Evolutionary conservation across 371 early-diverging fungal species (phyloP).

Genomic region (Actinomucor elegans): DNA sequence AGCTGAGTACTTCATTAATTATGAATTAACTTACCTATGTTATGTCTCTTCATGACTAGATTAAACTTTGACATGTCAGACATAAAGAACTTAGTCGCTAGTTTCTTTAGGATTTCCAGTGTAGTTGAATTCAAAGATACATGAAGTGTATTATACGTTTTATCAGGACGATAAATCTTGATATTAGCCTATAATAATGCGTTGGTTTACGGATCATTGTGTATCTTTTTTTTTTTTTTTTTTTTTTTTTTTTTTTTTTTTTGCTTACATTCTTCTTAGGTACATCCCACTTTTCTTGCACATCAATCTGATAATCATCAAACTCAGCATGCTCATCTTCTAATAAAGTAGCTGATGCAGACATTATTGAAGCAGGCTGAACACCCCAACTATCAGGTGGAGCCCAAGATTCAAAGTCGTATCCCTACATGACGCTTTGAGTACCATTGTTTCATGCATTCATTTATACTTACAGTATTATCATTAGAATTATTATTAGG

Average conservation of each 20-base stretch:
- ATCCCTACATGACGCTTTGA: no score
- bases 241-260: no score
- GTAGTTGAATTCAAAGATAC: constrained; percentile 70
- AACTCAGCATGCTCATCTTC: constrained; percentile 47
- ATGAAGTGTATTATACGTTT: constrained; percentile 75
- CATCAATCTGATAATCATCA: constrained; percentile 43
- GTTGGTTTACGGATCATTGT: no score
- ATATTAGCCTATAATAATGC: constrained; percentile 47
- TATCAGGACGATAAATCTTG: constrained; percentile 65
- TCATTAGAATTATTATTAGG: background rate
- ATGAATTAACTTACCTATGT: constrained; percentile 56
- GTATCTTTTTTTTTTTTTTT: no score
- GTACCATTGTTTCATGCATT: no score
- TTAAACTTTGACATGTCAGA: constrained; percentile 71
- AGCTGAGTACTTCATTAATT: no score
- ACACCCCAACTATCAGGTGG: constrained; percentile 79
- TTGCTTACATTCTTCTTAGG: constrained; percentile 36
- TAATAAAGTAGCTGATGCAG: constrained; percentile 2
- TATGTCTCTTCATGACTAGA: constrained; percentile 62
- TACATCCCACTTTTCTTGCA: constrained; percentile 34
- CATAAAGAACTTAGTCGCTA: constrained; percentile 77
- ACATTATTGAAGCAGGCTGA: constrained; percentile 26
- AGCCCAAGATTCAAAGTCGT: constrained; percentile 56
- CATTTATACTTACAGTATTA: constrained; percentile 1
- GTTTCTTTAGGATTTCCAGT: constrained; percentile 64